Evolutionary conservation across 2,329 filamentous ascomycete genomes (phyloP).

Genomic region (Ambrosiella xylebori): DNA sequence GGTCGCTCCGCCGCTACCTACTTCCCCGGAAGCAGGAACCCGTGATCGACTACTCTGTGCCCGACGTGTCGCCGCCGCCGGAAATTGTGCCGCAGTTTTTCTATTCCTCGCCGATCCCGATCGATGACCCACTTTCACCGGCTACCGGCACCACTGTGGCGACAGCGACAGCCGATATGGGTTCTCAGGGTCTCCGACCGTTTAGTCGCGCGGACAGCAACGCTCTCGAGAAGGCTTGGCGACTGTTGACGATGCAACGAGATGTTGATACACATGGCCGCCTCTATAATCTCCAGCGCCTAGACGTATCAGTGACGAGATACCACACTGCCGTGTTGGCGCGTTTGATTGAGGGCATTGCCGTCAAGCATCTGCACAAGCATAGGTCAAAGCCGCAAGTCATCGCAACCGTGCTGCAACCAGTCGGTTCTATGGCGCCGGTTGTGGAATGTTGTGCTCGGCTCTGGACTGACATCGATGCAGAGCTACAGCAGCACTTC

Average conservation of each 20-base stretch:
- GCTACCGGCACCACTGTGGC: slow-evolving; percentile 26
- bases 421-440: slow-evolving; percentile 16
- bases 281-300: slow-evolving; percentile 13
- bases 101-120: slow-evolving; percentile 64
- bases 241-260: slow-evolving; percentile 35
- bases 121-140: slow-evolving; percentile 74
- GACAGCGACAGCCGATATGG: slow-evolving; percentile 23
- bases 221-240: slow-evolving; percentile 63
- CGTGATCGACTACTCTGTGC: slow-evolving; percentile 18
- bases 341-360: slow-evolving; percentile 27
- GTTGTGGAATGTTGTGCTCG: slow-evolving; percentile 31
- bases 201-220: slow-evolving; percentile 68
- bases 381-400: slow-evolving; percentile 19
- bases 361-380: slow-evolving; percentile 29
- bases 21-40: background rate
- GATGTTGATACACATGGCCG: slow-evolving; percentile 31
- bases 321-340: slow-evolving; percentile 21
- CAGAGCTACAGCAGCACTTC: slow-evolving; percentile 31
- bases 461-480: slow-evolving; percentile 28
- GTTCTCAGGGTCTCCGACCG: slow-evolving; percentile 46
- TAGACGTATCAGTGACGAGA: slow-evolving; percentile 16
- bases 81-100: slow-evolving; percentile 60
- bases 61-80: slow-evolving; percentile 31
- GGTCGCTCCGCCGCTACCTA: background rate
- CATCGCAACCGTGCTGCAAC: slow-evolving; percentile 7